A percentile compares a stretch with the other conserved stretches of the same genome.
These are phyloP conservation scores for Leccinum barrowsii DNA, from an alignment of 768 basidiomycete species.

Conservation along the genomic window DNA sequence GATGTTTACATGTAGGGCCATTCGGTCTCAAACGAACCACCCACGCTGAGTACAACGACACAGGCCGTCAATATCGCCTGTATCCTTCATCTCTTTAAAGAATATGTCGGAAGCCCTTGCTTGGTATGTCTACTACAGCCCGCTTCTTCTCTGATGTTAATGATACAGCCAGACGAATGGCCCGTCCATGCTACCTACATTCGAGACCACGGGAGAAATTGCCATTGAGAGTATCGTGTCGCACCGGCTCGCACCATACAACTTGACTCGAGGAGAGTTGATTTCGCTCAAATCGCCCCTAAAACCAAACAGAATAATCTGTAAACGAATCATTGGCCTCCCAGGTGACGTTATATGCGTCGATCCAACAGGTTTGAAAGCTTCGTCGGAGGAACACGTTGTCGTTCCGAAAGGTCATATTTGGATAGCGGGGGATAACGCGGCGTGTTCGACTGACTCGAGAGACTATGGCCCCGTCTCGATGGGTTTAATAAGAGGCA, in stretches of 20 bases:
- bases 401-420: slow-evolving; percentile 80
- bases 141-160: not conserved
- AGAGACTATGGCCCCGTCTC: slow-evolving; percentile 92
- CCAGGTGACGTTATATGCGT: slow-evolving; percentile 88
- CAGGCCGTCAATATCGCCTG: slow-evolving; percentile 56
- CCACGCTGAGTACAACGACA: slow-evolving; percentile 19
- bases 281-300: slow-evolving; percentile 69
- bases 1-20: slow-evolving; percentile 28
- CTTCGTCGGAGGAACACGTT: slow-evolving; percentile 69
- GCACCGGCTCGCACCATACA: slow-evolving; percentile 45
- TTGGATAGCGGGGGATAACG: slow-evolving; percentile 92
- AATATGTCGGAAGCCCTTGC: slow-evolving; percentile 57
- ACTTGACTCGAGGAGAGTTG: slow-evolving; percentile 71
- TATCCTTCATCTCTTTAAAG: slow-evolving; percentile 58
- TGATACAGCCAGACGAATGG: slow-evolving; percentile 51
- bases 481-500: slow-evolving; percentile 69
- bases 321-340: slow-evolving; percentile 87
- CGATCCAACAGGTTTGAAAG: slow-evolving; percentile 71
- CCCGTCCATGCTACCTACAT: slow-evolving; percentile 80
- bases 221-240: slow-evolving; percentile 63
- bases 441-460: slow-evolving; percentile 80
- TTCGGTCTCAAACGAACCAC: not conserved
- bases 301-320: slow-evolving; percentile 62
- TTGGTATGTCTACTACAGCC: slow-evolving; percentile 35
- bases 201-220: slow-evolving; percentile 54